Base-by-base conservation (phyloP, 139 green algal species). In the Chlamydomonas applanata region DNA sequence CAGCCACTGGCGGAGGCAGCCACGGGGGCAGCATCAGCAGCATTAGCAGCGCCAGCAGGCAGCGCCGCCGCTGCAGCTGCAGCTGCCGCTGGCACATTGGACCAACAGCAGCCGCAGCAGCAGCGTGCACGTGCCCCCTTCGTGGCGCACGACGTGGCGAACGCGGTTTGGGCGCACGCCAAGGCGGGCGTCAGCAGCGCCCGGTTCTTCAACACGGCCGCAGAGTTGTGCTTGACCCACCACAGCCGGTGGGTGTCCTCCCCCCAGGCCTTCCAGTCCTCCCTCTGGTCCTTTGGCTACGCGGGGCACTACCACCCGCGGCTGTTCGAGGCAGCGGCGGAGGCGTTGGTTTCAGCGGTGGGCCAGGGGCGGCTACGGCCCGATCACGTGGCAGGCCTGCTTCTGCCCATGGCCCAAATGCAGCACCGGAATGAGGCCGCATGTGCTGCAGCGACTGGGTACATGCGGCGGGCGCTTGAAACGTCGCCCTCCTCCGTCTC, bases 281-380 rank as follows among this genome's bases (percentile, higher is more conserved):
- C 59, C 16, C 59, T 66, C 20, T 66, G 59, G 59, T 36, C 59
- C 17, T 66, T 66, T 66, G 59, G 59, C 25, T 66, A 44, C 16
- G 59, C 59, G 17, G 25, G 59, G 20, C n/a, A 40, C 59, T 66
- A 66, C 59, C 25, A 66, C 59, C 59, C 59, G 5, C 27, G 4
- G 20, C 53, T 61, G 53, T 61, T 32, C 14, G 20, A 27, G 20
- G 53, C 53, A 9, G 53, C 53, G 5, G 53, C 40, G 11, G 11
- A 11, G 7, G 40, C 40, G 7, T 19, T 49, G 40, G 40, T 49
- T 7, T 19, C 40, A 19, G 40, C 40, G 40, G 40, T 49, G 40
- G 11, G 40, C 7, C 7, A 49, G 11, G 40, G 40, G 7, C 7
- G 40, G 40, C 40, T 49, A 11, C 40, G 40, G 40, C 40, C 53